Percentiles rank a stretch among this genome's conserved stretches.
Evolutionary conservation across 2,329 filamentous ascomycete genomes (phyloP).

Genomic region (Verticillium longisporum): DNA sequence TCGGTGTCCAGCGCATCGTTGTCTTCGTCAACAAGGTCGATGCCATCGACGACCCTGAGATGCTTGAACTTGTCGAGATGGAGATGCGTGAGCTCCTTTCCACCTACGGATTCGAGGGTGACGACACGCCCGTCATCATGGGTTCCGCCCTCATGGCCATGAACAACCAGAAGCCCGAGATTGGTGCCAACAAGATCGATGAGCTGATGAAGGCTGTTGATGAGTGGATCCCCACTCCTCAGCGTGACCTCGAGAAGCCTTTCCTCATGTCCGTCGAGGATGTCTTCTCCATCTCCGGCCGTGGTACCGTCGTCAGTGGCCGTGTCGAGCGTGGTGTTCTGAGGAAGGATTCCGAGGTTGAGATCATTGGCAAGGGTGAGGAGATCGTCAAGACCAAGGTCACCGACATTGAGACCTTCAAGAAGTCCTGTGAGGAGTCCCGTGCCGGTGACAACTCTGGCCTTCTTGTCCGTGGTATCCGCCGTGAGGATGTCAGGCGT

Average conservation of each 20-base stretch:
- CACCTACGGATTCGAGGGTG: constrained; percentile 94
- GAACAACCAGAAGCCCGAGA: constrained; percentile 78
- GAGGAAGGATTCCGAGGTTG: constrained; percentile 91
- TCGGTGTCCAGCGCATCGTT: constrained; percentile 95
- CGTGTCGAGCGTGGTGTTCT: constrained; percentile 93
- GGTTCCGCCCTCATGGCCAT: constrained; percentile 94
- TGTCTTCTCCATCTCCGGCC: constrained; percentile 82
- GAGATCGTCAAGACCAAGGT: constrained; percentile 95
- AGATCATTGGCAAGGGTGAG: constrained; percentile 82
- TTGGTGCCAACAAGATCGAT: constrained; percentile 82
- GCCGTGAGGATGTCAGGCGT: constrained; percentile 87
- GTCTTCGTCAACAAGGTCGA: constrained; percentile 99
- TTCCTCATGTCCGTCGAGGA: constrained; percentile 99
- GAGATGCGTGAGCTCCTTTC: constrained; percentile 97
- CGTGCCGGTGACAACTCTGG: constrained; percentile 97
- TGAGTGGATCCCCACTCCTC: constrained; percentile 90
- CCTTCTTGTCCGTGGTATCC: constrained; percentile 89
- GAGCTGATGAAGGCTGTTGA: constrained; percentile 88
- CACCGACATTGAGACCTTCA: constrained; percentile 99
- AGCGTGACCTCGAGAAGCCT: constrained; percentile 93
- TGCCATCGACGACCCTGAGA: constrained; percentile 93
- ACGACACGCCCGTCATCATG: constrained; percentile 95
- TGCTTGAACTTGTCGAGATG: constrained; percentile 99
- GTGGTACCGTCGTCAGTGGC: constrained; percentile 93
- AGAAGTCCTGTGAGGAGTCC: constrained; percentile 97